Conservation (phyloP, 495 filamentous ascomycete genomes). For the Xylaria flabelliformis region DNA sequence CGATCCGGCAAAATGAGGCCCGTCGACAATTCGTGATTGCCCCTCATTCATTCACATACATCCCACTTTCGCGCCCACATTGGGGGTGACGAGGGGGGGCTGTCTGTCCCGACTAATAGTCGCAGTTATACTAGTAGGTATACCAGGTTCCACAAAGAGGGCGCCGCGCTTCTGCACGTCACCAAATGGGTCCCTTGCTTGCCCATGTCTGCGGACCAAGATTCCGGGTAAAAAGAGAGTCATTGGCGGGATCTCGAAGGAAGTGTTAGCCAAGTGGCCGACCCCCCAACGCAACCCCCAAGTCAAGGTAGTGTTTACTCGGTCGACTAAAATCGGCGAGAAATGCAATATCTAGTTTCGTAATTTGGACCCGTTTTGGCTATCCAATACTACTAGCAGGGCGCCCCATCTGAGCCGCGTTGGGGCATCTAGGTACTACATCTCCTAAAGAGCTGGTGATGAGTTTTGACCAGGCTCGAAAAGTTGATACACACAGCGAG, state of each 20-base stretch:
- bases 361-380: background rate
- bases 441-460: background rate
- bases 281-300: conserved; percentile 1
- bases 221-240: conserved; percentile 16
- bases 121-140: background rate
- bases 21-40: conserved; percentile 13
- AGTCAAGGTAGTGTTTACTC: background rate
- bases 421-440: background rate
- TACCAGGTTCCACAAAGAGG: background rate
- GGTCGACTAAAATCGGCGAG: conserved; percentile 26
- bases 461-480: background rate
- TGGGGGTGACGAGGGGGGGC: background rate
- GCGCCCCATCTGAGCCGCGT: background rate
- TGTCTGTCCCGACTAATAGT: background rate
- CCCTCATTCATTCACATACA: conserved; percentile 9
- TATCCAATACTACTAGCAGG: background rate
- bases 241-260: conserved; percentile 18
- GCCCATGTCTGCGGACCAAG: background rate
- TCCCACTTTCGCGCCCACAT: conserved; percentile 2
- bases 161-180: conserved; percentile 13
- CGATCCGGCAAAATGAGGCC: conserved; percentile 39
- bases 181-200: conserved; percentile 3
- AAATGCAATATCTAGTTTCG: conserved; percentile 16
- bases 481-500: background rate
- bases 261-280: background rate